Percentiles rank a stretch among this genome's conserved stretches.
phyloP scores from a whole-genome alignment of 2,329 filamentous ascomycete genomes.

The Chaetomiaceae sp. region DNA sequence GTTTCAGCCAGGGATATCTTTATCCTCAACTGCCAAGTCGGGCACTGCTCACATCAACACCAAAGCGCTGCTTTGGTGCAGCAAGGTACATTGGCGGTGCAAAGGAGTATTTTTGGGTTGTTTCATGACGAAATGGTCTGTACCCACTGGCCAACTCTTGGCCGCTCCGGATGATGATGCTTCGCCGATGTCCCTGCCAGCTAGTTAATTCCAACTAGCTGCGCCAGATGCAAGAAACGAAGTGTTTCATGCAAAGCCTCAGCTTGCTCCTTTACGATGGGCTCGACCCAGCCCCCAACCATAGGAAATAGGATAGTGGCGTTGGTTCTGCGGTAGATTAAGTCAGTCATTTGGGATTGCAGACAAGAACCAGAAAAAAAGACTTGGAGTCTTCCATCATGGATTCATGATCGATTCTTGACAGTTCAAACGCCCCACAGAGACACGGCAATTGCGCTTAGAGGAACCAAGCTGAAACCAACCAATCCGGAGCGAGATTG shows the following conservation, averaged over 20 bases:
- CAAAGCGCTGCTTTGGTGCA: too few species aligned
- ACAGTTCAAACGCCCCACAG: too few species aligned
- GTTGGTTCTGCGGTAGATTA: too few species aligned
- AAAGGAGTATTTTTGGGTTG: slow-evolving; percentile 16
- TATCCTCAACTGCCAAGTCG: too few species aligned
- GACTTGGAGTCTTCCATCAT: too few species aligned
- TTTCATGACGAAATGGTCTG: slow-evolving; percentile 4
- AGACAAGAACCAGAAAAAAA: too few species aligned
- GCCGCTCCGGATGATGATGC: not conserved
- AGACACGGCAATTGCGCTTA: not conserved
- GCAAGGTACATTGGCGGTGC: too few species aligned
- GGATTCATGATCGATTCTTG: too few species aligned
- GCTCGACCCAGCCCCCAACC: not conserved
- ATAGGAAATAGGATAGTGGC: not conserved
- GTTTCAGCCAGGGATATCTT: too few species aligned
- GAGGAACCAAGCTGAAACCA: not conserved
- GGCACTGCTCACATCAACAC: too few species aligned
- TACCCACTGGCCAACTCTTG: slow-evolving; percentile 7
- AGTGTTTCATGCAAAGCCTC: slow-evolving; percentile 8
- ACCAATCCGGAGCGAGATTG: slow-evolving; percentile 15
- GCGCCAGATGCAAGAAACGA: not conserved
- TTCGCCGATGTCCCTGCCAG: not conserved
- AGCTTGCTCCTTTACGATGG: not conserved
- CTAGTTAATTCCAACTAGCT: not conserved
- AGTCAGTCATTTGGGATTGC: too few species aligned